phyloP scores from a whole-genome alignment of 2,329 filamentous ascomycete species.

The Neurospora sp. region DNA sequence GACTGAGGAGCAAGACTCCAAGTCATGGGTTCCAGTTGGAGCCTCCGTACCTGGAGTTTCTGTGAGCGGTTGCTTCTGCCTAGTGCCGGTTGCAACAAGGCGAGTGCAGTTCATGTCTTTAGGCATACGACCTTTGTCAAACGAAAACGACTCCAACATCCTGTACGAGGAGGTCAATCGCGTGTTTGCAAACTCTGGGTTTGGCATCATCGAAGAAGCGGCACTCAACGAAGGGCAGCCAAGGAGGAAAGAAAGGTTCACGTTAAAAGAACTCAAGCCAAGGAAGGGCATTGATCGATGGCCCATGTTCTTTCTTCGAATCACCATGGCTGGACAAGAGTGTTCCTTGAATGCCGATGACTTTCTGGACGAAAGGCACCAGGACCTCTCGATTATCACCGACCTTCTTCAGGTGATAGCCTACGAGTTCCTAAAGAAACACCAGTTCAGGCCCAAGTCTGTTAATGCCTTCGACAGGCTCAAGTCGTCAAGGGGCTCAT shows the following conservation, averaged over 20 bases:
- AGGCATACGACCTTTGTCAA: slow-evolving; percentile 55
- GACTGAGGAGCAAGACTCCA: slow-evolving; percentile 38
- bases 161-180: slow-evolving; percentile 72
- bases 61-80: slow-evolving; percentile 62
- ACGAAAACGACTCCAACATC: slow-evolving; percentile 47
- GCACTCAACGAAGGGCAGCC: slow-evolving; percentile 24
- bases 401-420: slow-evolving; percentile 60
- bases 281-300: slow-evolving; percentile 67
- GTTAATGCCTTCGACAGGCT: slow-evolving; percentile 13
- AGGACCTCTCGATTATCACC: slow-evolving; percentile 43
- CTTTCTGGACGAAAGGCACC: slow-evolving; percentile 35
- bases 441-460: slow-evolving; percentile 53
- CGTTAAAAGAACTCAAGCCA: slow-evolving; percentile 39
- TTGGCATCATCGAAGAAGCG: slow-evolving; percentile 51
- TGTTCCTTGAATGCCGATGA: slow-evolving; percentile 20
- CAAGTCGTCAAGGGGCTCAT: neutral
- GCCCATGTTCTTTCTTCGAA: slow-evolving; percentile 80
- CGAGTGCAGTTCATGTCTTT: slow-evolving; percentile 73
- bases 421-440: slow-evolving; percentile 62
- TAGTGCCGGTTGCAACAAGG: slow-evolving; percentile 59
- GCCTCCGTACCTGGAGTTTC: slow-evolving; percentile 52
- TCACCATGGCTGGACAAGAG: slow-evolving; percentile 31
- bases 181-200: slow-evolving; percentile 65
- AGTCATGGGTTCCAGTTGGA: slow-evolving; percentile 60
- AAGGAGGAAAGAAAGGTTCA: slow-evolving; percentile 36